These are phyloP conservation scores for Cotoneaster glaucophyllus DNA, from an alignment of 306 rosid species.

Conservation along the genomic window DNA sequence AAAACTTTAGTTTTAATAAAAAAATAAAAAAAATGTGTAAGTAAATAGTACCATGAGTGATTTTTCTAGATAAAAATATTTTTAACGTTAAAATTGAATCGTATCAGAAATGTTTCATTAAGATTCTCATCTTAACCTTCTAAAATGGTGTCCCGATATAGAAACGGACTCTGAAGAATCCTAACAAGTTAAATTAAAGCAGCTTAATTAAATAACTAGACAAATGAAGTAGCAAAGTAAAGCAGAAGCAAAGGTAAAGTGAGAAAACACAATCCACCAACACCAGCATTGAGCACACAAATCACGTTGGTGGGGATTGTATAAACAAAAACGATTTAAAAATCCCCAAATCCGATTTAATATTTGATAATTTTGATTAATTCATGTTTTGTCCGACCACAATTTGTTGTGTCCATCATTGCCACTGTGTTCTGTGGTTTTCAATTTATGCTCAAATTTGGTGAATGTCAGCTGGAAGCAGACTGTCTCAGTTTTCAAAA, in stretches of 20 bases:
- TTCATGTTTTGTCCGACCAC: conserved; percentile 16
- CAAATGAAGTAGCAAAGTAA: neutral
- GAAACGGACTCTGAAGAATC: no score
- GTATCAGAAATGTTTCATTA: no score
- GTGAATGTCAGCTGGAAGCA: neutral
- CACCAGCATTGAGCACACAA: neutral
- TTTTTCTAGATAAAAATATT: no score
- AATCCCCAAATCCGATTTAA: neutral
- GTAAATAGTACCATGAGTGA: no score
- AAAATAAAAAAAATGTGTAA: no score
- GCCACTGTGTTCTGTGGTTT: neutral
- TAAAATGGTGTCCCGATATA: no score
- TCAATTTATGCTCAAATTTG: neutral
- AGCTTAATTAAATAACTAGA: neutral
- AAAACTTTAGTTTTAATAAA: no score
- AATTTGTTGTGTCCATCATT: conserved; percentile 23
- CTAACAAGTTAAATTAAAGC: neutral
- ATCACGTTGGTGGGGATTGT: conserved; percentile 22
- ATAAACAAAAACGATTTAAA: conserved; percentile 2
- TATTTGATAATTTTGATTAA: neutral
- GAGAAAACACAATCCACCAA: neutral
- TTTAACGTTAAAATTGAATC: no score
- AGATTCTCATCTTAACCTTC: no score
- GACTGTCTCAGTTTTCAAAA: neutral
- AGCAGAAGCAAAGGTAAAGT: neutral